A percentile compares a stretch with the other conserved stretches of the same genome.
phyloP scores from a whole-genome alignment of 2,329 filamentous ascomycete genomes.

The Exophiala dermatitidis region DNA sequence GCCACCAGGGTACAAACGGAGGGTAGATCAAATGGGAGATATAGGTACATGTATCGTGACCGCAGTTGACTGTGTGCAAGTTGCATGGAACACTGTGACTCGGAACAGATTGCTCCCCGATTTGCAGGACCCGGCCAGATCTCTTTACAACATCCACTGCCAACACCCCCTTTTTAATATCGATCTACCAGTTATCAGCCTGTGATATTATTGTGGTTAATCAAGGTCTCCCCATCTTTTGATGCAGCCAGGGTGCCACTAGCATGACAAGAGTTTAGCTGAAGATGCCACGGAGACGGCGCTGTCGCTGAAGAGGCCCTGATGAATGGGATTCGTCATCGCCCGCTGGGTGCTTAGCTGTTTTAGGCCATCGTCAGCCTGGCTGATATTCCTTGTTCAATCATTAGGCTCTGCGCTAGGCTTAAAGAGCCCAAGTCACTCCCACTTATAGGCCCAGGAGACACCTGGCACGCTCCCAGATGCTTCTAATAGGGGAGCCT shows the following conservation, averaged over 20 bases:
- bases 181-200: neutral
- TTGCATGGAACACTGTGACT: no score
- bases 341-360: neutral
- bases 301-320: neutral
- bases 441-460: neutral
- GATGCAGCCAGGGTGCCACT: neutral
- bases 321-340: neutral
- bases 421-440: neutral
- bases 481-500: neutral
- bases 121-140: no score
- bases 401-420: neutral
- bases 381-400: neutral
- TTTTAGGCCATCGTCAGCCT: neutral
- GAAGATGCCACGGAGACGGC: neutral
- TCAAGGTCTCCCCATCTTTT: neutral
- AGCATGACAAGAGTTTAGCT: neutral
- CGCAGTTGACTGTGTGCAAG: no score
- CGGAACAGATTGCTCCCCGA: no score
- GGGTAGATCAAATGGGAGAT: no score
- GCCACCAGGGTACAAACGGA: no score
- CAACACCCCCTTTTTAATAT: no score
- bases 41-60: no score
- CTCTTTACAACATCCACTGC: no score
- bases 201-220: neutral
- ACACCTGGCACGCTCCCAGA: neutral